phyloP scores from a whole-genome alignment of 2,329 filamentous ascomycete species.

The Phialophora tarda region DNA sequence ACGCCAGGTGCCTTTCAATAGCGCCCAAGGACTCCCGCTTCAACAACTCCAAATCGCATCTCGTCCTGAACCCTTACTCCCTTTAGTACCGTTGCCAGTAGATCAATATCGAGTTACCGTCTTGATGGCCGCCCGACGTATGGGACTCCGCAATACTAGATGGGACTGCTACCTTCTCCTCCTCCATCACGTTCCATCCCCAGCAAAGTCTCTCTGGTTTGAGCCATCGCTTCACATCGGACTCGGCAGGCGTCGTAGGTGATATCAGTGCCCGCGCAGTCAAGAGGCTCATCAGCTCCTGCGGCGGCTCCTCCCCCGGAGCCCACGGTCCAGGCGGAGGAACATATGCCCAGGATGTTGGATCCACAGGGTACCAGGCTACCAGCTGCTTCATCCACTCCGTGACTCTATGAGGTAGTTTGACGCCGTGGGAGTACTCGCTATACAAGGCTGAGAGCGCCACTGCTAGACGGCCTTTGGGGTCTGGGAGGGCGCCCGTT shows the following conservation, averaged over 20 bases:
- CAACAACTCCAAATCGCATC: neutral
- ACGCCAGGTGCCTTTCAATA: neutral
- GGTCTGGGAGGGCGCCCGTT: neutral
- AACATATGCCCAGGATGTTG: conserved; percentile 43
- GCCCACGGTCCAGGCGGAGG: conserved; percentile 36
- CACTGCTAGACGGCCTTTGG: conserved; percentile 35
- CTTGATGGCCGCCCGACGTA: neutral
- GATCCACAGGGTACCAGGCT: conserved; percentile 41
- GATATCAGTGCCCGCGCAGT: conserved; percentile 26
- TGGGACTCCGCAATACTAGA: conserved; percentile 18
- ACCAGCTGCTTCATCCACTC: conserved; percentile 44
- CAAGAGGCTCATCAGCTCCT: conserved; percentile 35
- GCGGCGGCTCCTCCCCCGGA: conserved; percentile 36
- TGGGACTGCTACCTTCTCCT: conserved; percentile 43
- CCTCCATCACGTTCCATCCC: conserved; percentile 51
- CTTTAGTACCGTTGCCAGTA: conserved; percentile 32
- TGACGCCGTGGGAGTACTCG: conserved; percentile 32
- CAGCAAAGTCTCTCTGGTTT: conserved; percentile 45
- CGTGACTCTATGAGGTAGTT: conserved; percentile 45
- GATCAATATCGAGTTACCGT: conserved; percentile 19
- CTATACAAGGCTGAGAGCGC: conserved; percentile 36
- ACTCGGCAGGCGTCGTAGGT: conserved; percentile 25
- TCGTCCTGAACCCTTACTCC: neutral
- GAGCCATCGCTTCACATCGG: conserved; percentile 33
- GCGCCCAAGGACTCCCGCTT: neutral